Evolutionary conservation across 441 rosid species (phyloP).

Genomic region (Pelargonium hybrid): DNA sequence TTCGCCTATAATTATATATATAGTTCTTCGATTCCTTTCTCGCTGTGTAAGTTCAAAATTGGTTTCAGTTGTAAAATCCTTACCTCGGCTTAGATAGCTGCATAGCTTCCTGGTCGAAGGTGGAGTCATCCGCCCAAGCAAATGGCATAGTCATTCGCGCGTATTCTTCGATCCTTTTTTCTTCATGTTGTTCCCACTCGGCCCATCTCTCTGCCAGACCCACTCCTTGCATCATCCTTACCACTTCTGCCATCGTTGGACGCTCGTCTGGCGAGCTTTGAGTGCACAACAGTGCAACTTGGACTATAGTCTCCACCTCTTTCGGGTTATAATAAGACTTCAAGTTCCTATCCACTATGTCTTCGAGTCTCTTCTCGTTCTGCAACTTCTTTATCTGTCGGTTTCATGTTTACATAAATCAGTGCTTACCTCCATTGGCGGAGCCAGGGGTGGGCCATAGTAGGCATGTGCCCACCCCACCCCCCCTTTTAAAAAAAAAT

Average conservation of each 20-base stretch:
- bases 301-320: constrained; percentile 65
- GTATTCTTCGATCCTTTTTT: constrained; percentile 44
- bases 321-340: constrained; percentile 34
- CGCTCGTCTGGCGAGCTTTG: constrained; percentile 71
- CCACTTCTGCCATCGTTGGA: constrained; percentile 66
- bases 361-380: constrained; percentile 59
- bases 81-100: constrained; percentile 68
- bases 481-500: no score
- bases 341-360: constrained; percentile 65
- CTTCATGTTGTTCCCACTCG: constrained; percentile 63
- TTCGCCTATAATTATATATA: neutral
- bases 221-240: constrained; percentile 61
- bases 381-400: constrained; percentile 59
- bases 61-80: constrained; percentile 3
- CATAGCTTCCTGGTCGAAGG: constrained; percentile 61
- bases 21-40: neutral
- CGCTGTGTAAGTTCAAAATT: constrained; percentile 4
- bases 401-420: neutral
- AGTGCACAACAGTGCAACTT: constrained; percentile 73
- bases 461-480: no score
- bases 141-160: constrained; percentile 39
- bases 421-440: neutral
- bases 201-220: constrained; percentile 74
- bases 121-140: constrained; percentile 65
- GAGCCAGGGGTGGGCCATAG: no score